A percentile compares a stretch with the other conserved stretches of the same genome.
These are phyloP conservation scores for Trametes polyzona DNA, from an alignment of 1,284 basidiomycete species.

Conservation along the genomic window DNA sequence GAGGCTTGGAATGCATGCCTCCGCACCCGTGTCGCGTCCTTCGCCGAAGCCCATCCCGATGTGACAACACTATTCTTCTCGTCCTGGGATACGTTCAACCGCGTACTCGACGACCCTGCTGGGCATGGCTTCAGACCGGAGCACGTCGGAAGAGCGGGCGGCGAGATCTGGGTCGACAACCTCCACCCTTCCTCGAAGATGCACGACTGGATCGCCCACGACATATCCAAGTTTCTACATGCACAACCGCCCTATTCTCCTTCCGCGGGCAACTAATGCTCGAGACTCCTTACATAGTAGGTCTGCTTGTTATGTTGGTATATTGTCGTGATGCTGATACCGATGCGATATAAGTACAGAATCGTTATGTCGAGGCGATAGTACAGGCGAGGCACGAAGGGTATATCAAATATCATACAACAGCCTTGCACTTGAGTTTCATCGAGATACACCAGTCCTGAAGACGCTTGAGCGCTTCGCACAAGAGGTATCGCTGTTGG, in stretches of 20 bases:
- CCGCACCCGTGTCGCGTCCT: constrained; percentile 36
- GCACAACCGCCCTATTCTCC: constrained; percentile 13
- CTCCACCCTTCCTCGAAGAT: constrained; percentile 35
- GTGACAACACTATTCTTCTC: constrained; percentile 54
- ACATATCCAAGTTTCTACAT: constrained; percentile 29
- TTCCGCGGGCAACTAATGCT: too few relatives aligned
- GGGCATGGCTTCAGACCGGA: constrained; percentile 47
- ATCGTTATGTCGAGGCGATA: too few relatives aligned
- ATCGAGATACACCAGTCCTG: not conserved
- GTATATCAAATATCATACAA: not conserved
- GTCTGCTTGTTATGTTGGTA: too few relatives aligned
- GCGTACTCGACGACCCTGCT: constrained; percentile 48
- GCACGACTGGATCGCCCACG: constrained; percentile 35
- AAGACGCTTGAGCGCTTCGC: too few relatives aligned
- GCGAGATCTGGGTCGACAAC: constrained; percentile 56
- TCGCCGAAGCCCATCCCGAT: constrained; percentile 46
- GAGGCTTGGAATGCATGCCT: constrained; percentile 51
- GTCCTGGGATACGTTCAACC: constrained; percentile 49
- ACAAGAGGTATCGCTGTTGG: not conserved
- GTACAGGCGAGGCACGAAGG: too few relatives aligned
- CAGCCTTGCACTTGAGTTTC: not conserved
- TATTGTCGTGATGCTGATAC: not conserved
- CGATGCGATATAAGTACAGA: too few relatives aligned
- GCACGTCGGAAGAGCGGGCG: constrained; percentile 32
- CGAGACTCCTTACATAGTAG: too few relatives aligned